These are phyloP conservation scores for Coemansia asiatica DNA, from an alignment of 192 early-diverging fungal genomes.

Conservation along the genomic window DNA sequence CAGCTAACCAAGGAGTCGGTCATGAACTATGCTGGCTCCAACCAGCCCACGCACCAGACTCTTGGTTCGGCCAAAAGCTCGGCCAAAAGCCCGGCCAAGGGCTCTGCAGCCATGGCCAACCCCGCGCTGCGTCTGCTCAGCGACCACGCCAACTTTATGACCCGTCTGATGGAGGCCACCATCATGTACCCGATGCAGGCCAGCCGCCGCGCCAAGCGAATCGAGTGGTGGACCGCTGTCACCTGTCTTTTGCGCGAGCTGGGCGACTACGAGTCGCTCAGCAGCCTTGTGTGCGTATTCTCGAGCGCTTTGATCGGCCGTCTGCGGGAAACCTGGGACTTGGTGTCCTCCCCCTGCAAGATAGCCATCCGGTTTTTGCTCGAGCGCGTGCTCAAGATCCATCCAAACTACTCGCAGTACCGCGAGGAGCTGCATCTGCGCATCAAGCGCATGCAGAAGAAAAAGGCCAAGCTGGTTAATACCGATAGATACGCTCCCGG, in stretches of 20 bases:
- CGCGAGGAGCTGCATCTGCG: constrained; percentile 41
- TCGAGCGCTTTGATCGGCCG: constrained; percentile 30
- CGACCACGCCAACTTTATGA: constrained; percentile 52
- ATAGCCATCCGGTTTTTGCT: constrained; percentile 39
- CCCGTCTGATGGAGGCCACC: constrained; percentile 39
- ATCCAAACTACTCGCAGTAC: constrained; percentile 48
- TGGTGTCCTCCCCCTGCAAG: constrained; percentile 33
- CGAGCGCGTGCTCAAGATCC: constrained; percentile 45
- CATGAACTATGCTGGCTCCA: constrained; percentile 20
- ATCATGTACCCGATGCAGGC: constrained; percentile 41
- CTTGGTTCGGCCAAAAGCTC: not conserved
- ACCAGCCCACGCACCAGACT: constrained; percentile 6
- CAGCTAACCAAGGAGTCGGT: constrained; percentile 32
- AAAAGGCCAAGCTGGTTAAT: not conserved
- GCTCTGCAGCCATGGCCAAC: constrained; percentile 5
- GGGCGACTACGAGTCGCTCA: constrained; percentile 54
- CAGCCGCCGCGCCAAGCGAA: constrained; percentile 33
- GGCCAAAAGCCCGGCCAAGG: not conserved
- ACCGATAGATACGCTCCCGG: not conserved
- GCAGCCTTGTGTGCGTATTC: constrained; percentile 48
- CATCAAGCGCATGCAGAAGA: constrained; percentile 23
- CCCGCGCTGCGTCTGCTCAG: constrained; percentile 33
- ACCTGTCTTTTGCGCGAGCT: constrained; percentile 46
- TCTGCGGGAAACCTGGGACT: constrained; percentile 37
- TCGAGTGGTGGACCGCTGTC: constrained; percentile 50